Base-by-base conservation (phyloP, 352 stramenopile species). In the Thalassiosira delicatula region DNA sequence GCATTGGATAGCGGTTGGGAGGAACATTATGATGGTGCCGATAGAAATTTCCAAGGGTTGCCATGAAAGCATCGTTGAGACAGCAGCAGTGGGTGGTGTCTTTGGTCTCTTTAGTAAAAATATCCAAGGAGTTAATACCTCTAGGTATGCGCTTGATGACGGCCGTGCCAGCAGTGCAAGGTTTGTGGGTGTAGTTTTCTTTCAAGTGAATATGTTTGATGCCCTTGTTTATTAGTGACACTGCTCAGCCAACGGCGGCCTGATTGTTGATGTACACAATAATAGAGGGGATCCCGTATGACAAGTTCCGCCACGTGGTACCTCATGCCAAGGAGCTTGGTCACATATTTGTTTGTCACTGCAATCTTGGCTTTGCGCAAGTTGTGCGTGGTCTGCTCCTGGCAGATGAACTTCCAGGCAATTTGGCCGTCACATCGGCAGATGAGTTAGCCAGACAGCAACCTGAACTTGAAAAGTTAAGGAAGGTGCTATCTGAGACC, bases 71-170 rank as follows among this genome's bases (percentile, higher is more conserved):
- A 57, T 85, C 77, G 0, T 70, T 32, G 1, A 85, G 54, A n/a
- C 63, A 54, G 3, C 70, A 53, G 40, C 70, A 85, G 27, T 75
- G 53, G 40, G 62, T 8, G n/a, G 4, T 70, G 70, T 84, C 69
- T 35, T 73, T 74, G 29, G 76, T 73, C 37, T 84, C 76, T 42
- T 84, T 84, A 0, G 76, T 84, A 49, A 80, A 84, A 4, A 84
- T 76, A 35, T 81, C 77, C 23, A 19, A 19, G 17, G 69, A 61
- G 53, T 84, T 80, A 27, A 73, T 61, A 11, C 25, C 35, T 2
- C 77, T 63, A 17, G 59, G 9, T 25, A 85, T 63, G 49, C 81
- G 53, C 27, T 3, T 23, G 17, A 76, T 62, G 2, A 21, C 35
- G 11, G 80, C 8, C 12, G 33, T 23, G 0, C 56, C 25, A 17